Evolutionary conservation across 2,329 filamentous ascomycete genomes (phyloP).

Genomic region (Sclerotinia subarctica): DNA sequence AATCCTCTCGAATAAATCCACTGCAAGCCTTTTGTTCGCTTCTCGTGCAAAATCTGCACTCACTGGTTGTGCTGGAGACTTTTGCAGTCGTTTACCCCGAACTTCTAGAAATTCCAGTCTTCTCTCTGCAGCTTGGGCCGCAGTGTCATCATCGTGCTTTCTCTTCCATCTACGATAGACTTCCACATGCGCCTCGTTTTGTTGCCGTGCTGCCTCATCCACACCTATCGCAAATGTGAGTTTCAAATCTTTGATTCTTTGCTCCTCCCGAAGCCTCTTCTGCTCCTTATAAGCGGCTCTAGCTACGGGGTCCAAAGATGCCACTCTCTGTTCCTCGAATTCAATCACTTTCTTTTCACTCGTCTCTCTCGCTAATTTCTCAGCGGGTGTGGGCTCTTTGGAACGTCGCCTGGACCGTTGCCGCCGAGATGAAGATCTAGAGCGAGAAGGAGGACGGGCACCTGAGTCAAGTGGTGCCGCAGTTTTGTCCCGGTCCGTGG

Average conservation of each 20-base stretch:
- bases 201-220: background rate
- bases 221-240: background rate
- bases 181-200: background rate
- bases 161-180: background rate
- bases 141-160: conserved; percentile 9
- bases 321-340: background rate
- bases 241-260: background rate
- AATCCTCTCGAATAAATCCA: background rate
- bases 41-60: background rate
- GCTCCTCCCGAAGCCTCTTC: background rate
- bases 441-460: background rate
- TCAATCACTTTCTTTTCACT: background rate
- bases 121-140: background rate
- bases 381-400: background rate
- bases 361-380: background rate
- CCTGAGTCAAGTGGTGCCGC: too few relatives aligned
- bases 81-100: background rate
- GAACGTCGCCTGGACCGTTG: background rate
- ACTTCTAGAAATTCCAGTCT: background rate
- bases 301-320: background rate
- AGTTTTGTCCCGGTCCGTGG: too few relatives aligned
- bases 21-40: background rate
- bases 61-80: background rate
- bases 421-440: background rate
- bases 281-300: conserved; percentile 4